Evolutionary conservation across 2,329 filamentous ascomycete genomes (phyloP).

Genomic region (Xylaria sp.): DNA sequence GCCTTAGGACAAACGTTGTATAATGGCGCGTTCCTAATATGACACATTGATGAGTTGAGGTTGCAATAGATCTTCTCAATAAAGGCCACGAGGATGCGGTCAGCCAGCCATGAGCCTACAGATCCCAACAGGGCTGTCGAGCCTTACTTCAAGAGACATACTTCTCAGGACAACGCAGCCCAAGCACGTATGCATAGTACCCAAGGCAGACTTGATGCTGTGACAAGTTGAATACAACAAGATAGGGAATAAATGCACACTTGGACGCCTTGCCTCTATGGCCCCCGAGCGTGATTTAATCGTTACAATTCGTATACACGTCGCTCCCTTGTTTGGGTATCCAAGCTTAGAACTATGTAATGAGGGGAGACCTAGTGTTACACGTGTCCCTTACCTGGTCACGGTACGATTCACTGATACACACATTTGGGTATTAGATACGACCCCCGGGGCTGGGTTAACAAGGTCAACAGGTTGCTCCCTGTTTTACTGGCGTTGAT

Average conservation of each 20-base stretch:
- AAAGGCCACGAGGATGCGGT: neutral
- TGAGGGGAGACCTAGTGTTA: neutral
- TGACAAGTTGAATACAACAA: neutral
- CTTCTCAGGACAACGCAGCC: conserved; percentile 1
- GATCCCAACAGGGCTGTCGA: neutral
- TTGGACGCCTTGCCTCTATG: neutral
- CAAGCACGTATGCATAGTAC: conserved; percentile 5
- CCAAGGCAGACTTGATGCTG: conserved; percentile 10
- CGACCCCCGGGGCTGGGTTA: neutral
- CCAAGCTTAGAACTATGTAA: neutral
- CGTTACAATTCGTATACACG: conserved; percentile 1
- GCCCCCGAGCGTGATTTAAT: neutral
- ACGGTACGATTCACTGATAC: neutral
- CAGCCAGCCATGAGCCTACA: neutral
- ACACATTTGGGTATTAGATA: neutral
- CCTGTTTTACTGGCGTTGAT: neutral
- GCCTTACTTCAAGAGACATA: neutral
- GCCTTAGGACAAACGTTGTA: neutral
- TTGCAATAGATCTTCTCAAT: neutral
- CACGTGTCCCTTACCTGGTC: neutral
- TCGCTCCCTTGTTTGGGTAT: neutral
- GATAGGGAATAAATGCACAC: conserved; percentile 8
- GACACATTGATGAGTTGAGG: neutral
- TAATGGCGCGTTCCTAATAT: neutral
- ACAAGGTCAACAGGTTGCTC: neutral